Evolutionary conservation across 2,329 filamentous ascomycete genomes (phyloP).

Genomic region (Elsinoe fawcettii): DNA sequence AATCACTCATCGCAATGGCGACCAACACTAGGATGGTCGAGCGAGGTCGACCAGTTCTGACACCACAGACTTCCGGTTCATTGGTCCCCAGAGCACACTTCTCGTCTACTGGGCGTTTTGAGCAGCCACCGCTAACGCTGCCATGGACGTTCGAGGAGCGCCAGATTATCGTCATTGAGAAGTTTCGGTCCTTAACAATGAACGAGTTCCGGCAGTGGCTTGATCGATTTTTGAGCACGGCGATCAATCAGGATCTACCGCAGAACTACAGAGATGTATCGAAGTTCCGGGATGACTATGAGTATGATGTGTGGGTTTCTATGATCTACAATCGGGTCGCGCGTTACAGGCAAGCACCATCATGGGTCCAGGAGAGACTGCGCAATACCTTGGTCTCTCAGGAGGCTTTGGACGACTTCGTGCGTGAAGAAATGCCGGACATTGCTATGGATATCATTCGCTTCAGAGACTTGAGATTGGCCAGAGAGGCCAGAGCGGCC

Average conservation of each 20-base stretch:
- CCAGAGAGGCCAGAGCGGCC: not conserved
- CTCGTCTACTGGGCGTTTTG: not conserved
- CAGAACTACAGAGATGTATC: not conserved
- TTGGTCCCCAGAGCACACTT: not conserved
- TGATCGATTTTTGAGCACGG: not conserved
- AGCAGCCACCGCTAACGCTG: not conserved
- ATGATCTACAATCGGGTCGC: not conserved
- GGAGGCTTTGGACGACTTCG: conserved; percentile 27
- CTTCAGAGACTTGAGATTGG: not conserved
- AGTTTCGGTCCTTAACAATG: not conserved
- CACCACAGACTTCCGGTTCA: not conserved
- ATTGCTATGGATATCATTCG: not conserved
- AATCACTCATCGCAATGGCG: not conserved
- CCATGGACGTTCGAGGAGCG: not conserved
- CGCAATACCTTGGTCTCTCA: not conserved
- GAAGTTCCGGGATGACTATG: not conserved
- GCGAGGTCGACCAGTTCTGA: not conserved
- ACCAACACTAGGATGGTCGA: not conserved
- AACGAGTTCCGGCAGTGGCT: not conserved
- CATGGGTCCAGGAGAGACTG: not conserved
- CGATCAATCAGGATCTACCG: not conserved
- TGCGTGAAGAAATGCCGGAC: conserved; percentile 20
- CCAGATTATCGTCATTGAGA: not conserved
- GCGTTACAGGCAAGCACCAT: not conserved
- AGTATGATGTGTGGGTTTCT: not conserved